Evolutionary conservation across 2,329 filamentous ascomycete genomes (phyloP).

Genomic region (Fusarium palustre): DNA sequence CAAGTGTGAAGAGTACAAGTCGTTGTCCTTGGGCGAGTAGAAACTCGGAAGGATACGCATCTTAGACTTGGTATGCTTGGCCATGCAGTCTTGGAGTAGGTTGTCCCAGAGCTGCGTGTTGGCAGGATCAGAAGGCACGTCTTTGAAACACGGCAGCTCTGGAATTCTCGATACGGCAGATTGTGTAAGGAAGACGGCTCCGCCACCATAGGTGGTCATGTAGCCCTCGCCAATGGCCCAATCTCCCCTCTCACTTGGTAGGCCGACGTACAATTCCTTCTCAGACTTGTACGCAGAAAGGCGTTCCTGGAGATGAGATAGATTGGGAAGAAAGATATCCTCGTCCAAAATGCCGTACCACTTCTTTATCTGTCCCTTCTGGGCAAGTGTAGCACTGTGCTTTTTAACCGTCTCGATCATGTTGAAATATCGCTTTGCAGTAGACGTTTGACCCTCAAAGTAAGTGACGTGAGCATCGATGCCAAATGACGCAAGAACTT

Average conservation of each 20-base stretch:
- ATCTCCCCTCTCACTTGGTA: slow-evolving; percentile 58
- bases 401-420: slow-evolving; percentile 52
- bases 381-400: slow-evolving; percentile 51
- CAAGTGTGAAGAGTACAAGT: slow-evolving; percentile 44
- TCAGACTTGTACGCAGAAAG: slow-evolving; percentile 52
- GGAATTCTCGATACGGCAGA: slow-evolving; percentile 52
- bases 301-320: slow-evolving; percentile 54
- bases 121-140: slow-evolving; percentile 19
- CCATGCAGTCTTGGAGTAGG: slow-evolving; percentile 57
- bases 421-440: slow-evolving; percentile 54
- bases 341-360: slow-evolving; percentile 61
- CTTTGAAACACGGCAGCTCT: slow-evolving; percentile 54
- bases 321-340: slow-evolving; percentile 59
- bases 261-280: slow-evolving; percentile 55
- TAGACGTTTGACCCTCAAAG: slow-evolving; percentile 49
- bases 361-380: slow-evolving; percentile 53
- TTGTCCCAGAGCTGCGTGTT: slow-evolving; percentile 55
- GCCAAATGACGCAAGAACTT: slow-evolving; percentile 50
- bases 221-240: slow-evolving; percentile 55
- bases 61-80: slow-evolving; percentile 49
- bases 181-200: slow-evolving; percentile 57
- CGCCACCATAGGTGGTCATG: slow-evolving; percentile 58
- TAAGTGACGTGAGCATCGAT: slow-evolving; percentile 56
- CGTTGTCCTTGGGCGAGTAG: slow-evolving; percentile 54
- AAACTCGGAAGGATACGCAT: slow-evolving; percentile 59